Base-by-base conservation (phyloP, 2,329 filamentous ascomycete species). In the Periglandula ipomoeae region DNA sequence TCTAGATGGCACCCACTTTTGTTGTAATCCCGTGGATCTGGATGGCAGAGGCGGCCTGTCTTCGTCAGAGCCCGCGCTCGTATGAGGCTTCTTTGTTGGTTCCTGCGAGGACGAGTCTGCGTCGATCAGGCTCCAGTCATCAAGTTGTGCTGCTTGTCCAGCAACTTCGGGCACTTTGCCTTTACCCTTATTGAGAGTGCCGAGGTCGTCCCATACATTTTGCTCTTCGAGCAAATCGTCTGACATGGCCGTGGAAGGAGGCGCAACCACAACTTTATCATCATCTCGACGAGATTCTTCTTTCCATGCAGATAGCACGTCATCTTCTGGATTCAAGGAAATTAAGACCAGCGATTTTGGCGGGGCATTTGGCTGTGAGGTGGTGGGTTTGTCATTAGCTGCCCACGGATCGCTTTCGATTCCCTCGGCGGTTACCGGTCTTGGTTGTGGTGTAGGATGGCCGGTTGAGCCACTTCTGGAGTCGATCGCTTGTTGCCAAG, bases 121-220 rank as follows among this genome's bases (percentile, higher is more conserved):
- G 35, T 78, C 75, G 43, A 78, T 70, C 47, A 78, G 50, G 47
- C 73, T 77, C 75, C 75, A 79, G 35, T 72, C 74, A 5, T 76
- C 70, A 7, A 64, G 44, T 11, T 51, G 46, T 17, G 55, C 47
- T 23, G 55, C 24, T n/a, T 59, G 52, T 1, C 42, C 46, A 4
- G 55, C 49, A 10, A 51, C 42, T n/a, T 42, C 53, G 3, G 59
- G 53, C 1, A 64, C 63, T 22, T 63, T 68, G 3, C 57, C 64
- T 48, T 75, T 77, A 1, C 65, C 71, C 50, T 74, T 75, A 22
- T 65, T 64, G 5, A 58, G 47, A 0, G 59, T 56, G 5, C 64
- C 65, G 11, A 73, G 47, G 34, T 76, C 75, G 46, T 76, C 72
- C 76, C 76, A 79, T 0, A 70, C 71, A 51, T 76, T 64, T 2